Percentiles rank a stretch among this genome's conserved stretches.
phyloP scores from a whole-genome alignment of 2,329 filamentous ascomycete species.

The Aspergillus oerlinghausenensis region DNA sequence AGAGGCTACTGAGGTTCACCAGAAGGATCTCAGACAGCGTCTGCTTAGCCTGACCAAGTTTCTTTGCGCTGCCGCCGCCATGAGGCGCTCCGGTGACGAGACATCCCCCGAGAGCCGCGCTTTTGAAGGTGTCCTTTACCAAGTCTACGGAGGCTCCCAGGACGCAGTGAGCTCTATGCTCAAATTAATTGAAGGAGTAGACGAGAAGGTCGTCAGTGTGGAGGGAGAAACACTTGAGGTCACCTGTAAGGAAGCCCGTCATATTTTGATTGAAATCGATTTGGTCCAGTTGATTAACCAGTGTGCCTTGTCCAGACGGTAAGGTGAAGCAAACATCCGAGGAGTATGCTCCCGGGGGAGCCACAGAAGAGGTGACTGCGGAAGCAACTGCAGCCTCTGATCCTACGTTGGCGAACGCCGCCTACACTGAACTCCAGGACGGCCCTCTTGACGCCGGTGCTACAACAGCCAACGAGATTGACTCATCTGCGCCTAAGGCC shows the following conservation, averaged over 20 bases:
- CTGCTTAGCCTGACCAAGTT: slow-evolving; percentile 59
- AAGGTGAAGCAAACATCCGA: slow-evolving; percentile 50
- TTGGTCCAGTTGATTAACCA: slow-evolving; percentile 2
- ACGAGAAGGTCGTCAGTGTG: slow-evolving; percentile 55
- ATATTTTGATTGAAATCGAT: background rate
- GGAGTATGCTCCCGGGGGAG: slow-evolving; percentile 31
- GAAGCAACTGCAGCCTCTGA: slow-evolving; percentile 44
- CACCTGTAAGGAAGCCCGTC: slow-evolving; percentile 48
- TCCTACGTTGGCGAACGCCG: slow-evolving; percentile 57
- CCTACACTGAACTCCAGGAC: slow-evolving; percentile 55
- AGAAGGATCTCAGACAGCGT: slow-evolving; percentile 50
- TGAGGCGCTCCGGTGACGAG: slow-evolving; percentile 56
- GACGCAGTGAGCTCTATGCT: slow-evolving; percentile 56
- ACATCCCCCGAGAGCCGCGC: slow-evolving; percentile 55
- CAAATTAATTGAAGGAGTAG: slow-evolving; percentile 56
- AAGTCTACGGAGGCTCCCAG: slow-evolving; percentile 60
- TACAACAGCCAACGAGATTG: slow-evolving; percentile 47
- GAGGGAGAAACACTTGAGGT: slow-evolving; percentile 52
- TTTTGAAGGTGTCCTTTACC: slow-evolving; percentile 59
- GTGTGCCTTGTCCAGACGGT: slow-evolving; percentile 37
- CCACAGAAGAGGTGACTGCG: slow-evolving; percentile 33
- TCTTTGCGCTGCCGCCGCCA: slow-evolving; percentile 57
- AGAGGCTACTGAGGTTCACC: slow-evolving; percentile 44
- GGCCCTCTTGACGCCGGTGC: slow-evolving; percentile 52
- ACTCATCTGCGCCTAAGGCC: slow-evolving; percentile 10